These are phyloP conservation scores for Blastomyces gilchristii DNA, from an alignment of 2,329 filamentous ascomycete species.

Conservation along the genomic window DNA sequence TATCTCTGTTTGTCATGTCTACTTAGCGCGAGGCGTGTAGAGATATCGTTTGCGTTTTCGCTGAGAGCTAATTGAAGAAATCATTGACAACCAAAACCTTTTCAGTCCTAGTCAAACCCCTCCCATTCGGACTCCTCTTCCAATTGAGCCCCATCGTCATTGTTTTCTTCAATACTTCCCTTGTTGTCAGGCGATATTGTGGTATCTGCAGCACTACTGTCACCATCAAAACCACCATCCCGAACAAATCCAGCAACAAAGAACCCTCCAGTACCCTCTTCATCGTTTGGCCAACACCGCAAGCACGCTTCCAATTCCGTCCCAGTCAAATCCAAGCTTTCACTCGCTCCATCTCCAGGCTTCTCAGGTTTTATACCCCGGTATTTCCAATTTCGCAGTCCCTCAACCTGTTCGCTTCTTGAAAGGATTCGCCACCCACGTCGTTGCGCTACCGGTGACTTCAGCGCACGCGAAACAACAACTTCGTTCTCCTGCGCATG, in stretches of 20 bases:
- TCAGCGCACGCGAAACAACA: conserved; percentile 64
- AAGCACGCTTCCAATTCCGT: conserved; percentile 61
- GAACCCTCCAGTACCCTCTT: conserved; percentile 83
- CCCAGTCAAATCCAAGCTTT: conserved; percentile 26
- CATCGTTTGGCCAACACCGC: conserved; percentile 68
- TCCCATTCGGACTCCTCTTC: conserved; percentile 35
- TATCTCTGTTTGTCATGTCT: neutral
- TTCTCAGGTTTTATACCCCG: conserved; percentile 45
- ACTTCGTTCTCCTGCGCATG: conserved; percentile 80
- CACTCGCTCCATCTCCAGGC: conserved; percentile 14
- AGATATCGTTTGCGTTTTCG: neutral
- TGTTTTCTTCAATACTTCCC: neutral
- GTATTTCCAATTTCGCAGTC: conserved; percentile 65
- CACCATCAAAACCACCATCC: conserved; percentile 35
- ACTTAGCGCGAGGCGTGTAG: neutral
- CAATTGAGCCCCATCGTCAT: neutral
- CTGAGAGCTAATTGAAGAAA: no score
- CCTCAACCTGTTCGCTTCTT: conserved; percentile 62
- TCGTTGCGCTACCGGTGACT: conserved; percentile 53
- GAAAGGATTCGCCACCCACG: conserved; percentile 68
- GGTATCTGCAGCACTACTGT: conserved; percentile 8
- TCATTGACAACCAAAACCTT: neutral
- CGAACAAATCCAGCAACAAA: conserved; percentile 83
- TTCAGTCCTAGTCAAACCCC: conserved; percentile 33
- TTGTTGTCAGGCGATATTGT: neutral